These are phyloP conservation scores for Nissolia schottii DNA, from an alignment of 306 rosid species.

Conservation along the genomic window DNA sequence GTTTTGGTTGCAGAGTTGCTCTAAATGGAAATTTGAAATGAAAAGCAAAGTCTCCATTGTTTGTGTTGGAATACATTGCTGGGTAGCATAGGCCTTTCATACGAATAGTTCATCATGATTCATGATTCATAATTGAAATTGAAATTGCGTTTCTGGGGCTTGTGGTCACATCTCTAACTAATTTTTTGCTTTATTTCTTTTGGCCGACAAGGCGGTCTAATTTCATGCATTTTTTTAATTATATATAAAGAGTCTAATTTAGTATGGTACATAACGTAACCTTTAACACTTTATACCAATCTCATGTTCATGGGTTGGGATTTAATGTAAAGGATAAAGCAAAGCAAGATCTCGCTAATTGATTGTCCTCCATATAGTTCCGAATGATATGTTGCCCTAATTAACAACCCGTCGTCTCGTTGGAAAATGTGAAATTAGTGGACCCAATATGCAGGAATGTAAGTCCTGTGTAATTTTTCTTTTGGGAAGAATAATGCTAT, in stretches of 20 bases:
- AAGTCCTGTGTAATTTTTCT: not conserved
- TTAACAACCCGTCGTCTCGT: not conserved
- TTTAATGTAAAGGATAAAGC: not conserved
- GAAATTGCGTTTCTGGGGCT: not conserved
- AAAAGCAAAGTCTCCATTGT: not conserved
- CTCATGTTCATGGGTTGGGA: not conserved
- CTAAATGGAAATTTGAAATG: not conserved
- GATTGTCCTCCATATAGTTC: not conserved
- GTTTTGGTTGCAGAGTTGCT: not conserved
- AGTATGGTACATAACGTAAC: not conserved
- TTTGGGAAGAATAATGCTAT: no score
- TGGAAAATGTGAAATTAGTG: not conserved
- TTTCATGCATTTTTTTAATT: not conserved
- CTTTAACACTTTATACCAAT: not conserved
- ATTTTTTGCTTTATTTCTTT: conserved; percentile 19
- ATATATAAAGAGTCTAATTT: not conserved
- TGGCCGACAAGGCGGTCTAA: conserved; percentile 7
- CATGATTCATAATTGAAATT: conserved; percentile 7
- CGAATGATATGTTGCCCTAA: not conserved
- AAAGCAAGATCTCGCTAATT: not conserved
- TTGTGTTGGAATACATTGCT: not conserved
- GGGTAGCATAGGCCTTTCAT: not conserved
- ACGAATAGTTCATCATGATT: not conserved
- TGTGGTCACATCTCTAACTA: conserved; percentile 18
- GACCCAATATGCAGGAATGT: not conserved